Evolutionary conservation across 1,284 basidiomycete genomes (phyloP).

Genomic region (Mycena citricolor): DNA sequence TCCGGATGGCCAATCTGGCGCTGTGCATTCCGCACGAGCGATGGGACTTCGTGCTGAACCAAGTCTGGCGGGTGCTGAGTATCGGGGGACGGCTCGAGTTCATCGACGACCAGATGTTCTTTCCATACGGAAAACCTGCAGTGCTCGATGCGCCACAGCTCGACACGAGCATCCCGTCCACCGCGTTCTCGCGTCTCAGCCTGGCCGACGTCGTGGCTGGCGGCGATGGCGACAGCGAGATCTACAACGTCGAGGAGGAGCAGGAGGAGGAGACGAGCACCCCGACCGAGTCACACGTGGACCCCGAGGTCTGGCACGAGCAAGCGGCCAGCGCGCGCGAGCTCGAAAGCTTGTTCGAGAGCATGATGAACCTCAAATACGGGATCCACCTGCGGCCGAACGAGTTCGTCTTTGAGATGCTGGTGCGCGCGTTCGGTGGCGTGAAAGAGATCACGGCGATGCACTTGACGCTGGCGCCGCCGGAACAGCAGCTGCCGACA

Average conservation of each 20-base stretch:
- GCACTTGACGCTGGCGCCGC: constrained; percentile 37
- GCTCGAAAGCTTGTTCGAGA: constrained; percentile 38
- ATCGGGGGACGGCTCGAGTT: constrained; percentile 64
- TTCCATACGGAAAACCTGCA: constrained; percentile 45
- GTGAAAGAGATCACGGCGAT: constrained; percentile 33
- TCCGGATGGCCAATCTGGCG: constrained; percentile 66
- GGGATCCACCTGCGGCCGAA: constrained; percentile 35
- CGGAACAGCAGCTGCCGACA: too few relatives aligned
- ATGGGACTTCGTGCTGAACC: constrained; percentile 57
- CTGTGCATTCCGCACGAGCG: constrained; percentile 56
- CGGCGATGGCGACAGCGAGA: constrained; percentile 20
- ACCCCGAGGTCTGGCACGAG: constrained; percentile 29
- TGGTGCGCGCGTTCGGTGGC: constrained; percentile 35
- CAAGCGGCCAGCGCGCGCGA: constrained; percentile 30
- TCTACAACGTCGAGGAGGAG: constrained; percentile 30
- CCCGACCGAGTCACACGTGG: constrained; percentile 28
- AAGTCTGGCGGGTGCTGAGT: constrained; percentile 62
- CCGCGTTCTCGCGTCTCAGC: constrained; percentile 18
- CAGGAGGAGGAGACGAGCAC: constrained; percentile 23
- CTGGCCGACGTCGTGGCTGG: constrained; percentile 16
- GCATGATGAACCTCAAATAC: constrained; percentile 38
- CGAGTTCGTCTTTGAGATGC: constrained; percentile 34
- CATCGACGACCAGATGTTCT: constrained; percentile 68
- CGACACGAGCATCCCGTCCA: constrained; percentile 15
- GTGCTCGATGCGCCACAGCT: constrained; percentile 11